Evolutionary conservation across 805 yeast species (phyloP).

Genomic region (Wickerhamomyces rabaulensis): DNA sequence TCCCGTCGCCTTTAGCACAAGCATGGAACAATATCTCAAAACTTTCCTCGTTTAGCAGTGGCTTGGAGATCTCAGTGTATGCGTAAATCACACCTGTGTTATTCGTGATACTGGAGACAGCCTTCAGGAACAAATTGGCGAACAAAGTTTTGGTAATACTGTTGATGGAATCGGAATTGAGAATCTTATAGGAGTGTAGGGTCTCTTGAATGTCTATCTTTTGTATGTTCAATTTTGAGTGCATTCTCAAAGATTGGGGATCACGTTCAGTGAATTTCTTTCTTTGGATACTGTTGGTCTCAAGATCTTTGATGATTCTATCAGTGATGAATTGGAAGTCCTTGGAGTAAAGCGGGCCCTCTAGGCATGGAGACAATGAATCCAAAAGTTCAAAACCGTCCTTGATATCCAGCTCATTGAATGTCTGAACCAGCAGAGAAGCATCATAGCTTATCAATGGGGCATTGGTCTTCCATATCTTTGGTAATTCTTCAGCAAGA

Average conservation of each 20-base stretch:
- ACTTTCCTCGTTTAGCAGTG: conserved; percentile 1
- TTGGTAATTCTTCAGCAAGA: background rate
- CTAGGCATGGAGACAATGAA: background rate
- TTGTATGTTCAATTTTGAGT: conserved; percentile 10
- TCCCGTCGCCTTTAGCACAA: conserved; percentile 13
- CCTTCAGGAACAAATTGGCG: conserved; percentile 8
- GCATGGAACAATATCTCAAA: conserved; percentile 12
- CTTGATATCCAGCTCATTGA: background rate
- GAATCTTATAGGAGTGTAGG: background rate
- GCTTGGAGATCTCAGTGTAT: conserved; percentile 8
- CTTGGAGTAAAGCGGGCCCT: background rate
- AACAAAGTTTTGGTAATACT: conserved; percentile 6
- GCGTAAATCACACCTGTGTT: conserved; percentile 15
- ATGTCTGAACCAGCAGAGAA: background rate
- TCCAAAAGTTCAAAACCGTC: background rate
- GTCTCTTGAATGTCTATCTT: conserved; percentile 14
- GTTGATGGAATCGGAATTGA: background rate
- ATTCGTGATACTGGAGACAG: conserved; percentile 11
- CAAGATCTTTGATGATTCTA: conserved; percentile 3
- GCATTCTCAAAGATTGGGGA: background rate
- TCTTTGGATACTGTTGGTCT: conserved; percentile 4
- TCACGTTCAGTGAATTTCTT: conserved; percentile 1
- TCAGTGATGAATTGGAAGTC: conserved; percentile 12
- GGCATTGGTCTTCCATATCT: background rate
- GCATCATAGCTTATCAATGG: background rate